These are phyloP conservation scores for Hagleromyces aurorensis DNA, from an alignment of 805 yeast genomes.

Conservation along the genomic window DNA sequence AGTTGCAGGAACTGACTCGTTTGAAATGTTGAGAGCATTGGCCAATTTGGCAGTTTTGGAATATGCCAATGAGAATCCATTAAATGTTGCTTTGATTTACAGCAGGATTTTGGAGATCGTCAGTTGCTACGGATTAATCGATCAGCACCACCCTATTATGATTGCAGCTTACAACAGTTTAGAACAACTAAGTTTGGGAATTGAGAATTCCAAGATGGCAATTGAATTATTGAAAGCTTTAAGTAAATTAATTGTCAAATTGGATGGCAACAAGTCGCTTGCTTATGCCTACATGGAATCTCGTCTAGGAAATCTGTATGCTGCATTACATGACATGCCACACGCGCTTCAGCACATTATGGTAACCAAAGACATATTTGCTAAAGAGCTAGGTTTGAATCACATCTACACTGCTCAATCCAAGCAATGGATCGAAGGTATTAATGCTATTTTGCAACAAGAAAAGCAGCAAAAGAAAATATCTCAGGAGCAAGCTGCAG, in stretches of 20 bases:
- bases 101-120: constrained; percentile 46
- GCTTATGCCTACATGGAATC: constrained; percentile 59
- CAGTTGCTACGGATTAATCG: constrained; percentile 36
- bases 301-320: constrained; percentile 58
- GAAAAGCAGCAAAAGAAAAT: constrained; percentile 23
- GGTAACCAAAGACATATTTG: constrained; percentile 50
- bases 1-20: constrained; percentile 70
- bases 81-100: constrained; percentile 56
- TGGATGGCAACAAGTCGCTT: constrained; percentile 53
- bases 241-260: constrained; percentile 39
- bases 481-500: constrained; percentile 25
- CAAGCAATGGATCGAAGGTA: constrained; percentile 51
- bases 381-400: constrained; percentile 53
- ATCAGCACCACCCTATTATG: constrained; percentile 62
- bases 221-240: constrained; percentile 47
- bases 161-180: constrained; percentile 43
- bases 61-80: constrained; percentile 46
- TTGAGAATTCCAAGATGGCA: constrained; percentile 50
- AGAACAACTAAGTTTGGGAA: constrained; percentile 51
- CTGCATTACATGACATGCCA: constrained; percentile 42
- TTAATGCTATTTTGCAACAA: constrained; percentile 34
- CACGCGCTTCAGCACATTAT: constrained; percentile 50
- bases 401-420: constrained; percentile 63
- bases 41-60: constrained; percentile 72
- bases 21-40: constrained; percentile 63